Base-by-base conservation (phyloP, 1,284 basidiomycete species). In the Moniliophthora roreri region DNA sequence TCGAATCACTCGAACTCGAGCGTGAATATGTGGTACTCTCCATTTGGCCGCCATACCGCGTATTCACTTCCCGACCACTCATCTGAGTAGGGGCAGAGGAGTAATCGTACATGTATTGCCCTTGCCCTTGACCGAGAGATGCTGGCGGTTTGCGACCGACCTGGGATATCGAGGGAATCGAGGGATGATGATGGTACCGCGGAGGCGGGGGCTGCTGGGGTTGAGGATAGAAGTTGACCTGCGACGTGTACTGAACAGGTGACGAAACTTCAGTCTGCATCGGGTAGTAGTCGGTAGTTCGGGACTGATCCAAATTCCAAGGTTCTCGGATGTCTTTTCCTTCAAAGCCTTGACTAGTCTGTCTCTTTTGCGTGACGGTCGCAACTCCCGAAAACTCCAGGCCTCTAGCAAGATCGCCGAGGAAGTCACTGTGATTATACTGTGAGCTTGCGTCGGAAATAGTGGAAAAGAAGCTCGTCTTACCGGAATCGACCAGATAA, bases 401-500 rank as follows among this genome's bases (percentile, higher is more conserved):
- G 10, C 39, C 39, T 40, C 39, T 11, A 15, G 23, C 44, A 11
- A 46, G 23, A 10, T 32, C 44, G 24, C 15, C 24, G 4, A 32
- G 11, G 28, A 46, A 32, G 26, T 46, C 44, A 23, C 44, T 32
- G n/a, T n/a, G 44, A 46, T 28, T n/a, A 16, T 26, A 13, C 1
- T 7, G 10, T 28, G 21, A 26, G n/a, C 11, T 28, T n/a, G 24
- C 13, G 44, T 10, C 13, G n/a, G 44, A 13, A 11, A n/a, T 15
- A 32, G 6, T 2, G 44, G n/a, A n/a, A 10, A 26, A 21, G 24
- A 26, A 15, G 8, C 24, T 23, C 16, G 21, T 9, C 41, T 46
- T 46, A 46, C 44, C 44, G 23, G n/a, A 46, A 46, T 9, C 44
- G 44, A 16, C 44, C 44, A 15, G 44, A 21, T 26, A 46, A 46